Conservation (phyloP, 441 rosid species). For the Isatis lusitanica region DNA sequence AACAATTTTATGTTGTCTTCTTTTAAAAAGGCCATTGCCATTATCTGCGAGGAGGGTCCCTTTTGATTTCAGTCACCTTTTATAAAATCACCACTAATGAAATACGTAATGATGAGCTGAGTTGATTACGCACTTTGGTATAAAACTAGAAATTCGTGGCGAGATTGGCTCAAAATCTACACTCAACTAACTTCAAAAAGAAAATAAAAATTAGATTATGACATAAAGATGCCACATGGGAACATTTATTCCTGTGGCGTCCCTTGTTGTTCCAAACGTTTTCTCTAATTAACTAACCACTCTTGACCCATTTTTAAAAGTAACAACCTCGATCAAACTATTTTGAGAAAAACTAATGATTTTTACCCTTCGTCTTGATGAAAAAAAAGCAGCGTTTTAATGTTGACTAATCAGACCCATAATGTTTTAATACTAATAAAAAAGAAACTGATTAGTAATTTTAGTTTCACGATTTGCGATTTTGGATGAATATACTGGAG, state of each 20-base stretch:
- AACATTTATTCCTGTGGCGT: constrained; percentile 2
- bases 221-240: constrained; percentile 14
- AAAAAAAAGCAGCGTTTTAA: not conserved
- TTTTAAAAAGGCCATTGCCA: constrained; percentile 11
- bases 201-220: not conserved
- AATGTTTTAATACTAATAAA: not conserved
- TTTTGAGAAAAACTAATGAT: not conserved
- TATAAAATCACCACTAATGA: not conserved
- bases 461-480: not conserved
- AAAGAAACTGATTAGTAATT: not conserved
- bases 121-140: constrained; percentile 9
- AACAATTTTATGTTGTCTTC: constrained; percentile 17
- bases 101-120: constrained; percentile 8
- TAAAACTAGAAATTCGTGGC: constrained; percentile 18
- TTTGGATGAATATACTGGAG: not conserved
- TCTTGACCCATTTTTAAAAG: not conserved
- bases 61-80: constrained; percentile 25
- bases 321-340: not conserved
- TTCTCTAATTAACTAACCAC: not conserved
- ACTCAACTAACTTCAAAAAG: not conserved
- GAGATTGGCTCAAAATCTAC: constrained; percentile 31
- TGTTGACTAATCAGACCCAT: not conserved
- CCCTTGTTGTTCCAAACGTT: not conserved
- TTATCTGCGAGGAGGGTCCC: constrained; percentile 20
- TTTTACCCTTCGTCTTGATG: not conserved